Conservation (phyloP, 106 monocot genomes). For the Dendrobium catenatum region DNA sequence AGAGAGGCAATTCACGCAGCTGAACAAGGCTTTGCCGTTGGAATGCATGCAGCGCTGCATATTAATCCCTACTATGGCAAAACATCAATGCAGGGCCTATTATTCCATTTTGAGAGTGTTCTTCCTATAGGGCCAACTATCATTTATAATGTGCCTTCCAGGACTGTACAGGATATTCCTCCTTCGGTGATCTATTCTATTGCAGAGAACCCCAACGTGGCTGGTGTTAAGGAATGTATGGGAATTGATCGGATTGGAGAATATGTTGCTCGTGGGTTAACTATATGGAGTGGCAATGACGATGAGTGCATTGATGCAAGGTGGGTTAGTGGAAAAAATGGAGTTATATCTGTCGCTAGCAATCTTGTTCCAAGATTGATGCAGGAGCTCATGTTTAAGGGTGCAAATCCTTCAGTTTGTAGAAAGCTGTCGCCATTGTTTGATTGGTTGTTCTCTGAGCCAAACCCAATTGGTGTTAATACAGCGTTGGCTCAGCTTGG, state of each 20-base stretch:
- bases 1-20: slow-evolving; percentile 72
- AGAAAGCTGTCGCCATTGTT: slow-evolving; percentile 55
- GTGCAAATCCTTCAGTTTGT: slow-evolving; percentile 34
- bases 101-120: slow-evolving; percentile 60
- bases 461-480: slow-evolving; percentile 70
- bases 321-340: slow-evolving; percentile 63
- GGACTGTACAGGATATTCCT: slow-evolving; percentile 83
- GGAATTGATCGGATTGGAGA: slow-evolving; percentile 50
- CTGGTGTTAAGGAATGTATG: slow-evolving; percentile 75
- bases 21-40: slow-evolving; percentile 90
- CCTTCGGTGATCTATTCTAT: slow-evolving; percentile 45
- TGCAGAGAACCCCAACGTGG: slow-evolving; percentile 40
- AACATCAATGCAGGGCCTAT: slow-evolving; percentile 65
- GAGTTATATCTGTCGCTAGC: slow-evolving; percentile 75
- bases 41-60: slow-evolving; percentile 83
- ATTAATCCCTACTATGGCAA: slow-evolving; percentile 90
- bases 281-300: slow-evolving; percentile 74
- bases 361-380: slow-evolving; percentile 76
- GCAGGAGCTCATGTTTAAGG: slow-evolving; percentile 60
- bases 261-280: slow-evolving; percentile 40
- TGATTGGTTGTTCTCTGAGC: slow-evolving; percentile 65
- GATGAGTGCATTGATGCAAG: slow-evolving; percentile 64
- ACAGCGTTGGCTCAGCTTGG: slow-evolving; percentile 87
- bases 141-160: slow-evolving; percentile 75
- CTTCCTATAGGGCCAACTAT: slow-evolving; percentile 76